These are phyloP conservation scores for Solanum virginianum DNA, from an alignment of 257 asterid species.

Conservation along the genomic window DNA sequence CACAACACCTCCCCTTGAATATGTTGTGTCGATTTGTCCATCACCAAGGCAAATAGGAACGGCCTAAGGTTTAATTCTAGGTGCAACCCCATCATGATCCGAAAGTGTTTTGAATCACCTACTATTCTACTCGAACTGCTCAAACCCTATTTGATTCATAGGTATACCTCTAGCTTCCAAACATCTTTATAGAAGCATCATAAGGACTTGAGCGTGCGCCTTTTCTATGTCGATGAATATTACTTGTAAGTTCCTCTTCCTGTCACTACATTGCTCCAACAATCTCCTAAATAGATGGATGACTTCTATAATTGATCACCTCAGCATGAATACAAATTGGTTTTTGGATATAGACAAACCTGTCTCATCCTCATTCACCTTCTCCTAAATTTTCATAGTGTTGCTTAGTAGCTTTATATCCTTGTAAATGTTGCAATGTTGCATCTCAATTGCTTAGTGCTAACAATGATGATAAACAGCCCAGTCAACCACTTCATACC, in stretches of 20 bases:
- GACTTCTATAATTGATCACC: not conserved
- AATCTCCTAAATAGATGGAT: not conserved
- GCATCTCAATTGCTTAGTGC: not conserved
- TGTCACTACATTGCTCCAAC: not conserved
- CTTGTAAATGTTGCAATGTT: not conserved
- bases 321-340: not conserved
- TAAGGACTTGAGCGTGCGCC: not conserved
- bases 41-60: not conserved
- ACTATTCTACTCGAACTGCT: not conserved
- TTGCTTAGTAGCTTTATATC: not conserved
- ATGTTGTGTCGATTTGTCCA: not conserved
- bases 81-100: not conserved
- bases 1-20: not conserved
- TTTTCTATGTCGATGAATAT: not conserved
- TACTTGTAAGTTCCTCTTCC: not conserved
- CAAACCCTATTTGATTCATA: not conserved
- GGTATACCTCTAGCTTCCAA: not conserved
- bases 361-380: not conserved
- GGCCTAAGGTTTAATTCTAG: not conserved
- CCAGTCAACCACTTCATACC: not conserved
- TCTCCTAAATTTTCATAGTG: not conserved
- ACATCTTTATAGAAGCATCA: not conserved
- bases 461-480: not conserved
- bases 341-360: not conserved
- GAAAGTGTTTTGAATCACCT: not conserved